Evolutionary conservation across 148 eudicot genomes (phyloP), one percentile per base, ranked within the genome.

Genomic region (Rhododendron griersonianum): DNA sequence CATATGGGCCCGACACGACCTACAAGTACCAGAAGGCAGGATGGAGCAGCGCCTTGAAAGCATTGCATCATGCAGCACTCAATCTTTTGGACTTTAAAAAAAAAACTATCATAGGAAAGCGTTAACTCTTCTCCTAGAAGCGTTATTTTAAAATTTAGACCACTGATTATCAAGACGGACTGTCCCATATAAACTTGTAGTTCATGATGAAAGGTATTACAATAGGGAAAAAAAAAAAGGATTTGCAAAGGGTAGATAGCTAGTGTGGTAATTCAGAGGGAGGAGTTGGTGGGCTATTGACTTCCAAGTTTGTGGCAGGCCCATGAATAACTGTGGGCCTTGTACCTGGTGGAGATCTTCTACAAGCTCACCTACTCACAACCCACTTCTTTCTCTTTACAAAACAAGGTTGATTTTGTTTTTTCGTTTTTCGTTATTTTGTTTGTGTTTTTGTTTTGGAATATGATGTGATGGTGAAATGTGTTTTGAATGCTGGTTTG

Each of bases 251-350:
- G 19, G 14, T 15, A 53, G 2, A 28, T 28, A 28, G 30, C 30
- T 28, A 28, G 30, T 50, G 55, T 48, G 18, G 81, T 78, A 55
- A 87, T 81, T 35, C 75, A 18, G 41, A 13, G 23, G 4, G 3
- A 61, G 78, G 84, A 89, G 88, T 89, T 87, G 91, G 88, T 89
- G 87, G 86, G 91, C 55, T 41, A 25, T 53, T 89, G 86, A 81
- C 85, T 63, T 23, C 1, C 30, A 28, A 28, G 30, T 28, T 28
- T 28, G 30, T 28, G 30, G 30, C 30, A 28, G 30, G 30, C 30
- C 30, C 30, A 28, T 28, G 30, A 28, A 28, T 0, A 28, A 28
- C 30, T 28, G 30, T 28, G 30, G 30, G 30, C 30, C 30, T 28
- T 28, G 11, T n/a, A 7, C 41, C 76, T 11, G 39, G 18, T 73